phyloP scores from a whole-genome alignment of 768 basidiomycete species.

The Multifurca ochricompacta region DNA sequence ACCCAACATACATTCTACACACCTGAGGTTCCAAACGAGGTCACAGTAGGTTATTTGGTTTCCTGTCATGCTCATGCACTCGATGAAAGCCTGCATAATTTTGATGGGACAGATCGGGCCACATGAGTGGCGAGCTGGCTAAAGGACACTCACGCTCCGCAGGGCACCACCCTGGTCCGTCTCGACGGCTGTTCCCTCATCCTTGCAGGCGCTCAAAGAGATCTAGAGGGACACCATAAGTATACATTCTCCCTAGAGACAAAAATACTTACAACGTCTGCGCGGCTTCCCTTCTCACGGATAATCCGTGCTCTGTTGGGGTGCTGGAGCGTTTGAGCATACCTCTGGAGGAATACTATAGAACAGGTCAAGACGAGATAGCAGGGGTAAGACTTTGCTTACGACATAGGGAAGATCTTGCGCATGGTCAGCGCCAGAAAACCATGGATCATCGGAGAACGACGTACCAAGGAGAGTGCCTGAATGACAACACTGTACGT shows the following conservation, averaged over 20 bases:
- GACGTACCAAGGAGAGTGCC: constrained; percentile 3
- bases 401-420: constrained; percentile 2
- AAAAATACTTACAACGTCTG: neutral
- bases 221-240: neutral
- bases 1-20: neutral
- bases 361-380: neutral
- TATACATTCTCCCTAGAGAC: neutral
- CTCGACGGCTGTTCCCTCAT: neutral
- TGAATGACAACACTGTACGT: neutral
- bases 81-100: constrained; percentile 1
- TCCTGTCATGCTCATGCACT: neutral
- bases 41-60: neutral
- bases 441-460: neutral
- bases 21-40: neutral
- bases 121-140: no score
- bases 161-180: neutral
- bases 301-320: neutral
- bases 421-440: neutral
- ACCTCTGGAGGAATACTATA: neutral
- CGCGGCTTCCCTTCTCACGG: neutral
- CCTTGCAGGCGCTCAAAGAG: neutral
- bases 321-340: neutral
- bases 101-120: neutral
- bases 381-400: neutral
- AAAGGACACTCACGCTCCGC: neutral